Base-by-base conservation (phyloP, 345 rosid genomes). In the Populus tremula region DNA sequence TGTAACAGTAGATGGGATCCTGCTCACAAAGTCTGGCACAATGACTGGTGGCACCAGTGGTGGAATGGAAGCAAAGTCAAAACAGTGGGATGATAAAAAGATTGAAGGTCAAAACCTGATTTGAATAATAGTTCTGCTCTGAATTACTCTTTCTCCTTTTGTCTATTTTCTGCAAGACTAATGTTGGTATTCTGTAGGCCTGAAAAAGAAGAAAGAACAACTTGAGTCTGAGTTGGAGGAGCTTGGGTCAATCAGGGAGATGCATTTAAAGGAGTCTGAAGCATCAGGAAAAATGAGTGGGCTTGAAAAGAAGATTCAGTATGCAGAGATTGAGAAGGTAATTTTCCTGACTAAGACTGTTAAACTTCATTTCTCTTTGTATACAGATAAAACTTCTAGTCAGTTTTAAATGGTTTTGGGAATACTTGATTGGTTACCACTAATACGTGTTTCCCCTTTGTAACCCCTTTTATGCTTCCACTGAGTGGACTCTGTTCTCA, bases 21-120 rank as follows among this genome's bases (percentile, higher is more conserved):
- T 96, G 61, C 98, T 96, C 49, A 87, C 99, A 43, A 96, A 92
- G 87, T 82, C 98, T 79, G 99, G 99, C 75, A 96, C 98, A 81
- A 96, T 96, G 99, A 96, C 98, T 84, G 99, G 99, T 84, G 99
- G 99, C 80, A 93, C 98, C 71, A 93, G 90, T 82, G 96, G 99
- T 77, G 98, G 98, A 80, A 93, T 96, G 96, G 99, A 96, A 88
- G 98, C 98, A 6, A 91, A 92, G 83, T 96, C 98, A 64, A 96
- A 88, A 71, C 89, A 96, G 80, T 93, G 99, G 98, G 98, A 96
- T 88, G 97, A 96, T 84, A 92, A 94, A 77, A 89, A 91, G 80
- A 87, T 96, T 73, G 98, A 96, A 87, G 98, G 98, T 91, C 50
- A 47, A 47, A 45, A 14, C 50, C 50, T 47, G 50, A 47, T 47